These are phyloP conservation scores for Phanerochaete carnosa DNA, from an alignment of 768 basidiomycete species.

Conservation along the genomic window DNA sequence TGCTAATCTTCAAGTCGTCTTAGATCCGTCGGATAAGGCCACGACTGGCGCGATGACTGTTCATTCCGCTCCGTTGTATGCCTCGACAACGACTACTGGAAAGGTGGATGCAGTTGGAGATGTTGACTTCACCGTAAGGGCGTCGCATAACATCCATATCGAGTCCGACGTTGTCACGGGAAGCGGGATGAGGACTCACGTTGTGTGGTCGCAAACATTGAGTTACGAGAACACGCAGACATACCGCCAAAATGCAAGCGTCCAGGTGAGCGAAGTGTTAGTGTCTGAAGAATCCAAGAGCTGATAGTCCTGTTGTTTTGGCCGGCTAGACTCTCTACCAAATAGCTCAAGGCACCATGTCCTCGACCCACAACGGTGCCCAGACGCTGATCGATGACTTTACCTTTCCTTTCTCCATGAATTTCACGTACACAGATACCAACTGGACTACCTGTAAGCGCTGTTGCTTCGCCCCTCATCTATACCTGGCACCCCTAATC, in stretches of 20 bases:
- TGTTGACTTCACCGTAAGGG: conserved; percentile 40
- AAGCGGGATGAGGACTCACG: conserved; percentile 51
- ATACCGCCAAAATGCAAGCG: conserved; percentile 42
- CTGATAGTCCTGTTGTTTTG: neutral
- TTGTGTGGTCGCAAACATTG: conserved; percentile 55
- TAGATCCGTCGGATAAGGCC: conserved; percentile 1
- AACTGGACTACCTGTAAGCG: conserved; percentile 32
- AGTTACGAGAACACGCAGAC: conserved; percentile 56
- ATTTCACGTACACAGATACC: conserved; percentile 30
- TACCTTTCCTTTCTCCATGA: conserved; percentile 48
- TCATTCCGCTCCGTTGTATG: conserved; percentile 53
- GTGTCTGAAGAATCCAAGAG: too few relatives aligned
- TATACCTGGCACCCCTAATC: neutral
- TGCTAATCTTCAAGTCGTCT: conserved; percentile 60
- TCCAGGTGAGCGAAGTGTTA: conserved; percentile 26
- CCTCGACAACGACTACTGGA: conserved; percentile 42
- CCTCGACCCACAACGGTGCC: conserved; percentile 47
- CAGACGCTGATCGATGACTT: conserved; percentile 45
- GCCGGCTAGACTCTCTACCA: conserved; percentile 45
- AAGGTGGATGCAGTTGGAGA: conserved; percentile 26
- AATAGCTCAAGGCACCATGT: conserved; percentile 42
- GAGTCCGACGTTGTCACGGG: conserved; percentile 57
- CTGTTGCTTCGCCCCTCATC: neutral
- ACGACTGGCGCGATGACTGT: conserved; percentile 54
- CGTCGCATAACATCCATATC: conserved; percentile 50